A percentile compares a stretch with the other conserved stretches of the same genome.
Conservation (phyloP, 2,329 filamentous ascomycete genomes). For the Aureobasidium sp. region DNA sequence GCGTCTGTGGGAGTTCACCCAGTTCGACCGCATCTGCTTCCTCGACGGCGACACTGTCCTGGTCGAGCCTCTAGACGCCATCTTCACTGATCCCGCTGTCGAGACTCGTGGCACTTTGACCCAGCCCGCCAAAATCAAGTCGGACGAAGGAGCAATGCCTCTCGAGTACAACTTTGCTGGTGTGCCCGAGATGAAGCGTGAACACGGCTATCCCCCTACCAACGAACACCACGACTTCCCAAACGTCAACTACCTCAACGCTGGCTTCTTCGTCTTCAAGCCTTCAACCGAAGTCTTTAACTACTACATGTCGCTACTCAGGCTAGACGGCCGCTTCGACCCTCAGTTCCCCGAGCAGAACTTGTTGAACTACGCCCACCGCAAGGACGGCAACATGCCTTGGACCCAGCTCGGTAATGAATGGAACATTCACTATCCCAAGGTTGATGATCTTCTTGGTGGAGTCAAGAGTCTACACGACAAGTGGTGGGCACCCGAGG, state of each 20-base stretch:
- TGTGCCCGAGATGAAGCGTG: conserved; percentile 26
- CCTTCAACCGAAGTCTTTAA: conserved; percentile 25
- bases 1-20: conserved; percentile 32
- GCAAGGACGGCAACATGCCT: conserved; percentile 34
- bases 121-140: conserved; percentile 20
- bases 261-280: conserved; percentile 31
- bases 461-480: conserved; percentile 33
- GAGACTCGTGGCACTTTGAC: conserved; percentile 19
- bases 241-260: conserved; percentile 26
- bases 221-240: conserved; percentile 25
- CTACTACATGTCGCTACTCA: conserved; percentile 28
- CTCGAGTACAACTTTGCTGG: conserved; percentile 28
- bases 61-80: conserved; percentile 24
- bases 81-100: conserved; percentile 31
- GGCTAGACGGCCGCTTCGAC: conserved; percentile 26
- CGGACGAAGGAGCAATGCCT: conserved; percentile 27
- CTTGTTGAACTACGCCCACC: conserved; percentile 32
- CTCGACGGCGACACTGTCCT: conserved; percentile 32
- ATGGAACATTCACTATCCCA: conserved; percentile 35
- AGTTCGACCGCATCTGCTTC: conserved; percentile 32
- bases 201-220: conserved; percentile 28
- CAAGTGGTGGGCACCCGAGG: conserved; percentile 35
- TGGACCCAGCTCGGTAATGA: conserved; percentile 32
- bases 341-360: conserved; percentile 32
- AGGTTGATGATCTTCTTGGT: conserved; percentile 30